A percentile compares a stretch with the other conserved stretches of the same genome.
phyloP scores from a whole-genome alignment of 2,329 filamentous ascomycete species.

The Tolypocladium inflatum region DNA sequence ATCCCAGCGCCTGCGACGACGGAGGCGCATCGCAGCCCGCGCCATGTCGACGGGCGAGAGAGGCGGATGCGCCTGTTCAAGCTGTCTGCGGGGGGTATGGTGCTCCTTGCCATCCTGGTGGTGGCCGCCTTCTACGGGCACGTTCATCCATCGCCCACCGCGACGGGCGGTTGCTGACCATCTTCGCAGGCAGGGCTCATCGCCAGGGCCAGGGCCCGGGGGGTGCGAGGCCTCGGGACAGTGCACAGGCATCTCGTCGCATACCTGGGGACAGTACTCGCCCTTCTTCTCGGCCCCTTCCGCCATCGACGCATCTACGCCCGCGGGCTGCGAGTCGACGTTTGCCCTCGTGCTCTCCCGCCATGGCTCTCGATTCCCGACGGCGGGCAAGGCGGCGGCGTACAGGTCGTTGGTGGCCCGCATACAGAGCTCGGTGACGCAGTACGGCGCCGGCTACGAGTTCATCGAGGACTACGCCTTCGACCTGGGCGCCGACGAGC shows the following conservation, averaged over 20 bases:
- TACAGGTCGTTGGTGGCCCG: constrained; percentile 57
- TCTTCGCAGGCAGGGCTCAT: background rate
- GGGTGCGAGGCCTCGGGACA: constrained; percentile 16
- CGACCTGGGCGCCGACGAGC: constrained; percentile 56
- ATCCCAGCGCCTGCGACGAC: constrained; percentile 10
- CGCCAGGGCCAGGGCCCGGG: background rate
- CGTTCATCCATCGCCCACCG: background rate
- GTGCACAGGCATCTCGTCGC: constrained; percentile 52
- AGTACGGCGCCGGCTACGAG: constrained; percentile 53
- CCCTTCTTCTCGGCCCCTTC: constrained; percentile 73
- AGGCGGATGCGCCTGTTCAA: constrained; percentile 6
- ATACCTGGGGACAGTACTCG: constrained; percentile 80
- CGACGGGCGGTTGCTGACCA: background rate
- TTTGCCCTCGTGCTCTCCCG: constrained; percentile 77
- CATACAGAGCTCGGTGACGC: constrained; percentile 48
- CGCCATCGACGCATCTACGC: constrained; percentile 49
- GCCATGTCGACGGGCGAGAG: background rate
- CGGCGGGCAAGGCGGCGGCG: constrained; percentile 49
- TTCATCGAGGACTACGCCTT: constrained; percentile 69
- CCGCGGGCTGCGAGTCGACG: constrained; percentile 60
- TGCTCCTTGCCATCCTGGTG: constrained; percentile 8
- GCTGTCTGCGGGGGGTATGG: constrained; percentile 7
- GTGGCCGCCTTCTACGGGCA: constrained; percentile 9
- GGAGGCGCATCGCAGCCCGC: background rate
- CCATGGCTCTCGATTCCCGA: constrained; percentile 79